Evolutionary conservation across 208 protist genomes (phyloP), one percentile per base, ranked within the genome.

Genomic region (Porcisia deanei): DNA sequence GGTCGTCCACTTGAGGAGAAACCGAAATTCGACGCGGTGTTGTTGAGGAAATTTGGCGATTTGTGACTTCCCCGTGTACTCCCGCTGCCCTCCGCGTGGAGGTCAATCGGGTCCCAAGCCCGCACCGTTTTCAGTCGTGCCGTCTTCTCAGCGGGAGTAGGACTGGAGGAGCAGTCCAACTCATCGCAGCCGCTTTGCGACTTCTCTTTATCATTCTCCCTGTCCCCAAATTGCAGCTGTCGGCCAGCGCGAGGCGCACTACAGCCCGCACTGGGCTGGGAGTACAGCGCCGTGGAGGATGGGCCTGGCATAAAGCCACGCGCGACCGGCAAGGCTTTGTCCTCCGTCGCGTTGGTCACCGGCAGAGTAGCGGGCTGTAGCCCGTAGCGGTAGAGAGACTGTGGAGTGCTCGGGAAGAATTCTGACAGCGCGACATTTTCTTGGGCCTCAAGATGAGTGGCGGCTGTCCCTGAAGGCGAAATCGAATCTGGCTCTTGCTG

Each of bases 21-120:
- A 49, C 57, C 34, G 49, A 52, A 10, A 30, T 79, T 52, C 16
- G 75, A 57, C 14, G 69, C 68, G n/a, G 75, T 74, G 34, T 54
- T 2, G 22, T 58, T 34, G 12, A 79, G 58, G 68, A 25, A 70
- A 47, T 67, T 45, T 0, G 75, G 75, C 3, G 68, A 79, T 37
- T 57, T 67, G 2, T 59, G 34, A 30, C 75, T 74, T 39, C 68
- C 73, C 59, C 66, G 49, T 10, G 68, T 61, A 18, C 64, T n/a
- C 3, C 10, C 58, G 75, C 68, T 68, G 12, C 52, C 34, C 10
- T 74, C 68, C 20, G 65, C 41, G n/a, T 3, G 30, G 0, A 34
- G 39, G 0, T 18, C 58, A 25, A 68, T 39, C 1, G 55, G 52
- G 39, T 59, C 1, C 20, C 34, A 6, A 20, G 53, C 34, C 2